phyloP scores from a whole-genome alignment of 257 asterid genomes.

The Marsdenia floribunda region DNA sequence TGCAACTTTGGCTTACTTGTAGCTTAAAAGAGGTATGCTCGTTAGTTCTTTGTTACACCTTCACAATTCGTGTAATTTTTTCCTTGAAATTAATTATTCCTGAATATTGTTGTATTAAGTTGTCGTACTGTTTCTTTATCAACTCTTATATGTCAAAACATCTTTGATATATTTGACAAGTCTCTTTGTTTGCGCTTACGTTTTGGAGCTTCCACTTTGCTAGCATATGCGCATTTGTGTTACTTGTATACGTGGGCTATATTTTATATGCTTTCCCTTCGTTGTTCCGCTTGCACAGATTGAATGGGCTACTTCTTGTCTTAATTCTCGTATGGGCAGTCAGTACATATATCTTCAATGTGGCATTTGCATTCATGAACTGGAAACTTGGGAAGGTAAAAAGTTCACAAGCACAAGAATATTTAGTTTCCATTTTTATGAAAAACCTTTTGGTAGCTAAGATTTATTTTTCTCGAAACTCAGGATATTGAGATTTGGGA shows the following conservation, averaged over 20 bases:
- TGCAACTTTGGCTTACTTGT: background rate
- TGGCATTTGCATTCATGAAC: constrained; percentile 78
- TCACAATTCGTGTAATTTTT: background rate
- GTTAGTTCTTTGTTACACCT: constrained; percentile 8
- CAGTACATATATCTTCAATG: constrained; percentile 92
- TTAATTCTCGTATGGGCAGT: constrained; percentile 98
- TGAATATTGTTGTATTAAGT: background rate
- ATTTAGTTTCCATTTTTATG: constrained; percentile 19
- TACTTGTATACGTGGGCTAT: constrained; percentile 93
- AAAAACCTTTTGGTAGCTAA: constrained; percentile 21
- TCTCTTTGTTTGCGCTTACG: constrained; percentile 83
- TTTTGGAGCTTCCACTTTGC: constrained; percentile 99
- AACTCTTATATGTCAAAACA: constrained; percentile 39
- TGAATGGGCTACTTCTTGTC: constrained; percentile 91
- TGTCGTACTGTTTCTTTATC: constrained; percentile 11
- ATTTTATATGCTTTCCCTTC: constrained; percentile 83
- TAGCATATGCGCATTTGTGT: constrained; percentile 93
- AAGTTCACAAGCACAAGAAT: constrained; percentile 9
- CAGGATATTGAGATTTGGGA: constrained; percentile 99
- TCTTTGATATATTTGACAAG: constrained; percentile 57
- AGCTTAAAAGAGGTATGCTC: background rate
- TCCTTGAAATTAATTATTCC: background rate
- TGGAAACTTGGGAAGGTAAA: constrained; percentile 85
- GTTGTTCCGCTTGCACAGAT: constrained; percentile 80
- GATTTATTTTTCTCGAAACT: constrained; percentile 16